Conservation (phyloP, 2,329 filamentous ascomycete species). For the Colletotrichum chrysophilum region DNA sequence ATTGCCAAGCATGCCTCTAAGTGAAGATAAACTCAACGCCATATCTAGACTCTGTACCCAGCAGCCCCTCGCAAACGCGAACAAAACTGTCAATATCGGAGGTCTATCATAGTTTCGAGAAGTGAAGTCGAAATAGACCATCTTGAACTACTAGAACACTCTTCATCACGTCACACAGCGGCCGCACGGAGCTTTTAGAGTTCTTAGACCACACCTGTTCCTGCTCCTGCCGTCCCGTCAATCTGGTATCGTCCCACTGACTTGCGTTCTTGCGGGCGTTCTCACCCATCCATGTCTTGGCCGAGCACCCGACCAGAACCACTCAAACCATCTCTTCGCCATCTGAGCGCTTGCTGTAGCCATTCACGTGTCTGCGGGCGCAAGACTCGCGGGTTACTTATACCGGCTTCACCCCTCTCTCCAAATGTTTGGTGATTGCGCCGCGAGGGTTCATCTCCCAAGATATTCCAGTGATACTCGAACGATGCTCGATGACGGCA, state of each 20-base stretch:
- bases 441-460: rapidly evolving
- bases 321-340: not conserved
- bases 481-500: not conserved
- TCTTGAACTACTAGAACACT: not conserved
- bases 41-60: not conserved
- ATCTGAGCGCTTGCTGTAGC: not conserved
- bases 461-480: not conserved
- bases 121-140: not conserved
- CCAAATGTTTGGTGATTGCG: not conserved
- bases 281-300: not conserved
- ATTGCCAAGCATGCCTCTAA: not conserved
- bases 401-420: not conserved
- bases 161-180: not conserved
- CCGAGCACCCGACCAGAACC: not conserved
- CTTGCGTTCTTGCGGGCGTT: conserved; percentile 22
- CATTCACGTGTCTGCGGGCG: conserved; percentile 22
- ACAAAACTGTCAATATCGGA: not conserved
- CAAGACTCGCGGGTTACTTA: not conserved
- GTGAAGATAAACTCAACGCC: not conserved
- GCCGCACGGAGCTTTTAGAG: not conserved
- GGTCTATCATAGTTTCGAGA: not conserved
- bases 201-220: not conserved
- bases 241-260: conserved; percentile 1
- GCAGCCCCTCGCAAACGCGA: not conserved
- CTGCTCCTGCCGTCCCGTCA: not conserved